These are phyloP conservation scores for Diospyros kaki DNA, from an alignment of 148 eudicot genomes.

Conservation along the genomic window DNA sequence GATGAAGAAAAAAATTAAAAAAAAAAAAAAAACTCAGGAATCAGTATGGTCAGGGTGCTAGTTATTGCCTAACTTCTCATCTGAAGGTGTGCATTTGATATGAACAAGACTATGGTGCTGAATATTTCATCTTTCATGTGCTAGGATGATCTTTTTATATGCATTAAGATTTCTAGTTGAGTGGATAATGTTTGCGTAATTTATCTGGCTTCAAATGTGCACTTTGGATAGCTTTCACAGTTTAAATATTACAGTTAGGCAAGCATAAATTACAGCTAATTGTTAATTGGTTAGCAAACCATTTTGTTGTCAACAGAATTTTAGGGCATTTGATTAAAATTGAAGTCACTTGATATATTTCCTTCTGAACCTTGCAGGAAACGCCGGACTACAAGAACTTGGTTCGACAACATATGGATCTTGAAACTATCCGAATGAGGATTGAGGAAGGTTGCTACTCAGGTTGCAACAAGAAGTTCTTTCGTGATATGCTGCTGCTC, in stretches of 20 bases:
- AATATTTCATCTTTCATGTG: neutral
- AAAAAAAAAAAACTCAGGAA: no score
- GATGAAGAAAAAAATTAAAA: no score
- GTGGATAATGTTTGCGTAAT: neutral
- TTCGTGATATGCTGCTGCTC: constrained; percentile 55
- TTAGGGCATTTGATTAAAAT: neutral
- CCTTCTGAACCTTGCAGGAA: constrained; percentile 31
- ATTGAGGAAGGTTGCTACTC: constrained; percentile 50
- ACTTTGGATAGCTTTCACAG: neutral
- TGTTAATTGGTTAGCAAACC: no score
- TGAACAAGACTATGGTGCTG: neutral
- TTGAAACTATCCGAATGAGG: constrained; percentile 34
- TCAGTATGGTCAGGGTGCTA: neutral
- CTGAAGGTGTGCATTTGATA: neutral
- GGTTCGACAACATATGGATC: constrained; percentile 53
- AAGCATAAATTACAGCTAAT: neutral
- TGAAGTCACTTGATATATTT: neutral
- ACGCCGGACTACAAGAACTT: constrained; percentile 31
- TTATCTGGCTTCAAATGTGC: neutral
- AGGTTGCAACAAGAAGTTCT: constrained; percentile 35
- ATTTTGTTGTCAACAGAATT: neutral
- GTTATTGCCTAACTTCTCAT: neutral
- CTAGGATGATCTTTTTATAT: neutral
- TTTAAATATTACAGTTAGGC: neutral
- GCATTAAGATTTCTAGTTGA: neutral